phyloP scores from a whole-genome alignment of 257 asterid species.

The Parsonsia alboflavescens region DNA sequence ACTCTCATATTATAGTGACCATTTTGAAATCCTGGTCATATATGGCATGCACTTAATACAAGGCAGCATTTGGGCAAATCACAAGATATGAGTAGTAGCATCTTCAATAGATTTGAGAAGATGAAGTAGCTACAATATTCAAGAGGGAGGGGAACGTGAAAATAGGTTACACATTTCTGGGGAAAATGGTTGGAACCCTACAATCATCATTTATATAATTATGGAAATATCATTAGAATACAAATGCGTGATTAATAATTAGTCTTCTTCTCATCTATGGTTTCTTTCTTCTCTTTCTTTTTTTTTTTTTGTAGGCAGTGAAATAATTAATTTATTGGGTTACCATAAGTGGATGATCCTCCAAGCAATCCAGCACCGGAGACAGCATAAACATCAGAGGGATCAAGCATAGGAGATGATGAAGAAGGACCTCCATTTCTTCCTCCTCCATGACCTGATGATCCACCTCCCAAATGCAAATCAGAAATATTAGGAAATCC shows the following conservation, averaged over 20 bases:
- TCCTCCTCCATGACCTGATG: slow-evolving; percentile 13
- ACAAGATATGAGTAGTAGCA: not conserved
- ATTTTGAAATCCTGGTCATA: not conserved
- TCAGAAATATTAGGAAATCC: slow-evolving; percentile 55
- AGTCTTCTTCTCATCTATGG: not conserved
- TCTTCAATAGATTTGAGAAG: not conserved
- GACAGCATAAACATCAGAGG: slow-evolving; percentile 35
- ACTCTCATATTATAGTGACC: too few relatives aligned
- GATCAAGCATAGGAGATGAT: slow-evolving; percentile 16
- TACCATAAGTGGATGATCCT: slow-evolving; percentile 31
- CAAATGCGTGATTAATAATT: not conserved
- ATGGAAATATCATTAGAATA: slow-evolving; percentile 8
- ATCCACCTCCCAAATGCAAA: slow-evolving; percentile 56
- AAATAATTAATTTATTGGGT: slow-evolving; percentile 2
- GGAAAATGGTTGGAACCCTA: slow-evolving; percentile 7
- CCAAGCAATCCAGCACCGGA: slow-evolving; percentile 50
- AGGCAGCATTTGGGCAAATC: not conserved
- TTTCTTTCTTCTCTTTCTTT: not conserved
- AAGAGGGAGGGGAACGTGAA: not conserved
- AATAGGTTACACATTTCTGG: not conserved
- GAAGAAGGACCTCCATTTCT: slow-evolving; percentile 11
- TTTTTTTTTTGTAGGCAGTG: not conserved
- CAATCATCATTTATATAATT: not conserved
- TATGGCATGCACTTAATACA: not conserved
- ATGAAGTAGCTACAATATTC: not conserved